Evolutionary conservation across 2,329 filamentous ascomycete genomes (phyloP).

Genomic region (Ramularia endophylla): DNA sequence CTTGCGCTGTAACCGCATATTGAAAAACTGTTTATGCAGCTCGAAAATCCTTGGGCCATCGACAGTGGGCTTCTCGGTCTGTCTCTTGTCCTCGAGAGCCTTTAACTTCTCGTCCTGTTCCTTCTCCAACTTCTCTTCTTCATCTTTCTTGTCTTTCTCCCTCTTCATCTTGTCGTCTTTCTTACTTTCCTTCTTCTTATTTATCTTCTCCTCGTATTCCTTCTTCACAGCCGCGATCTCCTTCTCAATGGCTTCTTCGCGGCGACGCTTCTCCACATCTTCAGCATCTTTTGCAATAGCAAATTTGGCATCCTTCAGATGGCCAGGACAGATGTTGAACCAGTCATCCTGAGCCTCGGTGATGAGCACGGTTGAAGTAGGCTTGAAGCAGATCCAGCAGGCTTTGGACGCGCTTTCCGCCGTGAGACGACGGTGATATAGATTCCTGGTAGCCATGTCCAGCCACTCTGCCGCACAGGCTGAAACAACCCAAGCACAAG

Average conservation of each 20-base stretch:
- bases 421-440: constrained; percentile 80
- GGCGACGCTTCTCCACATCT: constrained; percentile 49
- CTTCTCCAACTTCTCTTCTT: constrained; percentile 36
- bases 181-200: constrained; percentile 36
- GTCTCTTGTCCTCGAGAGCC: constrained; percentile 42
- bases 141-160: constrained; percentile 66
- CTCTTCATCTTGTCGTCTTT: constrained; percentile 67
- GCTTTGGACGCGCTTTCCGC: constrained; percentile 76
- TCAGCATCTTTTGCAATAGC: constrained; percentile 67
- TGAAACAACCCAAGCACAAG: too few relatives aligned
- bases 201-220: constrained; percentile 45
- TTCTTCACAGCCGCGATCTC: constrained; percentile 46
- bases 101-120: constrained; percentile 39
- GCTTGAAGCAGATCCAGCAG: constrained; percentile 90
- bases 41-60: constrained; percentile 76
- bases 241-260: constrained; percentile 42
- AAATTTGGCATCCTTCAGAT: constrained; percentile 79
- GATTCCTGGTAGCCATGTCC: constrained; percentile 55
- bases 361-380: constrained; percentile 78
- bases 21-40: constrained; percentile 84
- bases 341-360: constrained; percentile 81
- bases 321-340: constrained; percentile 81
- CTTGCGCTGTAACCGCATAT: constrained; percentile 74
- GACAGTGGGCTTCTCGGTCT: constrained; percentile 56
- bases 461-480: too few relatives aligned